Evolutionary conservation across 108 stramenopile genomes (phyloP), one percentile per base, ranked within the genome.

Genomic region (Aurantiochytrium sp.): DNA sequence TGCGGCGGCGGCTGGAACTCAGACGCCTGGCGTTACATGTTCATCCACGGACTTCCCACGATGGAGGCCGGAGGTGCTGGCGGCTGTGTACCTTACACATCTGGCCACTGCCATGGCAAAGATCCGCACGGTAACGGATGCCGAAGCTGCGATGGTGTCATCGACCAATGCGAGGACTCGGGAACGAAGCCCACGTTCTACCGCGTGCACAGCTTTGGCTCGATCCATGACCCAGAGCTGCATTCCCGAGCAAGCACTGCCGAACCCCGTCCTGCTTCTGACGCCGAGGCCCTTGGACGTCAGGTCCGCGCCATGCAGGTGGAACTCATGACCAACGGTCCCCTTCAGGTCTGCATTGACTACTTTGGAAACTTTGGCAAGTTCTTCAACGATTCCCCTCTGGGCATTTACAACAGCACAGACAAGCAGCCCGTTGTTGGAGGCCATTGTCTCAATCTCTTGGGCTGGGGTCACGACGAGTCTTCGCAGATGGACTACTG

Each of bases 401-500:
- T 83, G 19, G 76, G 76, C 19, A 53, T 83, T 23, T 83, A 83
- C 76, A 83, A 83, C 76, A 47, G 51, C 49, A 83, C 76, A 12
- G 64, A 69, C 42, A 53, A 53, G 45, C 25, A 25, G 25, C 76
- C 76, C n/a, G 14, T 21, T 19, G 28, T 10, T 5, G 25, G 43
- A 5, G 57, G 90, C 88, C 92, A 92, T 59, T 89, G 58, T 44
- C 69, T 91, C 23, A 55, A 44, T 44, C 19, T 89, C 44, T 88
- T 92, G 14, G 92, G 92, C 5, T 92, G 90, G 88, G 90, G 90
- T 42, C 43, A 47, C n/a, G 72, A 23, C 0, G 47, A 44, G 5
- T 44, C 88, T 5, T 59, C 88, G 10, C 5, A 45, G 12, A 44
- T 83, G 23, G 76, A 91, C 71, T 92, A 92, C 83, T 92, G 92